Evolutionary conservation across 768 basidiomycete genomes (phyloP).

Genomic region (Pleurotus citrinopileatus): DNA sequence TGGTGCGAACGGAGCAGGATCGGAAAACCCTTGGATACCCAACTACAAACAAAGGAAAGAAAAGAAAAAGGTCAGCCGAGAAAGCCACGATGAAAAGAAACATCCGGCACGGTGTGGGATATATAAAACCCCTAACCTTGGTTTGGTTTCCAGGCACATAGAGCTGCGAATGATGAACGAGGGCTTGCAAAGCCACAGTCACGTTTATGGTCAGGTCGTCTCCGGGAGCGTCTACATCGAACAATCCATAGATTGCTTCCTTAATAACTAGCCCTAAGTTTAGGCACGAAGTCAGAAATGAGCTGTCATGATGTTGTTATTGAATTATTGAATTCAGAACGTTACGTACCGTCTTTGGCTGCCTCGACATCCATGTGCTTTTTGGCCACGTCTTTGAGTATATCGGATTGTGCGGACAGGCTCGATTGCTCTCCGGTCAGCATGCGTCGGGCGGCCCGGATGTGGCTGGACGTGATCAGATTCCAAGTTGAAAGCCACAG

Average conservation of each 20-base stretch:
- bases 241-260: constrained; percentile 70
- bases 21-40: constrained; percentile 83
- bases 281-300: constrained; percentile 11
- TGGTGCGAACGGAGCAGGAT: constrained; percentile 71
- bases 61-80: constrained; percentile 5
- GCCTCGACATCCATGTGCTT: constrained; percentile 63
- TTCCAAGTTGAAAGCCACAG: constrained; percentile 2
- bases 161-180: constrained; percentile 77
- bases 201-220: constrained; percentile 70
- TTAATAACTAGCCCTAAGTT: constrained; percentile 71
- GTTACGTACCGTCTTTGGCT: constrained; percentile 56
- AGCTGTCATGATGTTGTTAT: too few relatives aligned
- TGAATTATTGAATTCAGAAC: constrained; percentile 1
- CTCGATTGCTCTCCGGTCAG: constrained; percentile 60
- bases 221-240: constrained; percentile 44
- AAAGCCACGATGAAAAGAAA: constrained; percentile 1
- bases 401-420: constrained; percentile 50
- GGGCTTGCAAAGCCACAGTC: constrained; percentile 75
- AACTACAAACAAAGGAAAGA: constrained; percentile 38
- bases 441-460: constrained; percentile 60
- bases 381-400: constrained; percentile 68
- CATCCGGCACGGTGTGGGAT: constrained; percentile 8
- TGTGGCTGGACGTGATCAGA: constrained; percentile 45
- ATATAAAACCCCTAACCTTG: constrained; percentile 55
- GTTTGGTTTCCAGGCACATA: constrained; percentile 71